Evolutionary conservation across 805 yeast genomes (phyloP).

Genomic region (Zygoascus ofunaensis): DNA sequence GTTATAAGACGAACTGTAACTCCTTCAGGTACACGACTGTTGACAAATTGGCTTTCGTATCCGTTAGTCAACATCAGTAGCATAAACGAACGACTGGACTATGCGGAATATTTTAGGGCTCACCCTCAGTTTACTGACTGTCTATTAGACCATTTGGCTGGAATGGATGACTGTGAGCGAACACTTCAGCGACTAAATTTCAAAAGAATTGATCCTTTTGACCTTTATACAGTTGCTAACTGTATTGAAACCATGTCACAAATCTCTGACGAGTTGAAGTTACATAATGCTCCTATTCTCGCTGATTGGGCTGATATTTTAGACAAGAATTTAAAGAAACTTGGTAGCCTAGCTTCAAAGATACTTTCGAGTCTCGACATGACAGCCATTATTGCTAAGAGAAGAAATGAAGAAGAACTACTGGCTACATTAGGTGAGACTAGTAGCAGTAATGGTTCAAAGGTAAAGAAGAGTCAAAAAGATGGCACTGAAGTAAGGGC

Average conservation of each 20-base stretch:
- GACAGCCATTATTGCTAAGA: constrained; percentile 17
- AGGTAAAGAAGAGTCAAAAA: constrained; percentile 4
- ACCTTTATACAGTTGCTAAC: constrained; percentile 36
- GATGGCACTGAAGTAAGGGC: constrained; percentile 12
- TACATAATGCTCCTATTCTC: not conserved
- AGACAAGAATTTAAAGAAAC: constrained; percentile 16
- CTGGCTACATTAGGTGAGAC: not conserved
- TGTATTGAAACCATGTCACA: constrained; percentile 32
- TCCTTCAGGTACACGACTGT: constrained; percentile 68
- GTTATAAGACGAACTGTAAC: constrained; percentile 69
- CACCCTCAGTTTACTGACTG: constrained; percentile 44
- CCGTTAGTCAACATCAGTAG: constrained; percentile 58
- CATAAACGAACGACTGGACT: constrained; percentile 46
- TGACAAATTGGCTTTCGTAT: constrained; percentile 72
- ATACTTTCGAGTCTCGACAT: constrained; percentile 38
- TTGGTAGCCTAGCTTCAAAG: constrained; percentile 30
- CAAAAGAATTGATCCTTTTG: constrained; percentile 37
- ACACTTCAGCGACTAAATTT: constrained; percentile 29
- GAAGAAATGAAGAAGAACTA: constrained; percentile 26
- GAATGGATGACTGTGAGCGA: constrained; percentile 38
- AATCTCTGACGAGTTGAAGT: constrained; percentile 16
- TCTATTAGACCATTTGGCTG: constrained; percentile 50
- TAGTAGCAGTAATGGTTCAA: not conserved
- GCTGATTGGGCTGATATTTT: not conserved
- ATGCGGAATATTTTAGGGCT: constrained; percentile 37